Base-by-base conservation (phyloP, 176 grass and related monocot species). In the Zoysia japonica region DNA sequence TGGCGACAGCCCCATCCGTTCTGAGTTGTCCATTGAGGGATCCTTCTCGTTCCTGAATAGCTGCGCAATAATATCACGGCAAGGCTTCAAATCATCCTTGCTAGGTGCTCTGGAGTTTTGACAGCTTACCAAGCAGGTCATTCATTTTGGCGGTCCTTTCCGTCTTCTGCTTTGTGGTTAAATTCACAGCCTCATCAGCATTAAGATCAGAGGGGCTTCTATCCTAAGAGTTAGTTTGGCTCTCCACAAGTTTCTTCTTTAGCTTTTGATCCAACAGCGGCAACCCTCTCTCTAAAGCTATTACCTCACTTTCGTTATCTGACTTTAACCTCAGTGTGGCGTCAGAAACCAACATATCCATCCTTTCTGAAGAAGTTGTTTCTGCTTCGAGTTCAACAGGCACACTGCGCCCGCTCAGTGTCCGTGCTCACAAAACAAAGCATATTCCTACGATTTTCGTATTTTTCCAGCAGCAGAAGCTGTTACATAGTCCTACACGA, bases 241-340 rank as follows among this genome's bases (percentile, higher is more conserved):
- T 85, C 51, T 83, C 86, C 4, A 37, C 60, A 61, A 95, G 73
- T 39, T 87, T 82, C 78, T 81, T 86, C 76, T 28, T 28, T 28
- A 99, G 79, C 78, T 99, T 99, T 73, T 93, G 81, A 40, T 82
- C 82, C 52, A 99, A 56, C 40, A 64, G 59, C 77, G 15, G 66
- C 62, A 75, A 93, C 65, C 71, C 90, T 94, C 77, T 88, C 77
- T 40, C 72, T 88, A 48, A 88, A 99, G 62, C 50, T 54, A 86
- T 82, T 28, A 28, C 75, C 41, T 75, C 70, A 42, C 70, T 89
- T 82, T 86, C 76, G 35, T 62, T 42, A 68, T 93, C 83, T 2
- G 88, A 88, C 61, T 93, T 93, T 48, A 95, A 79, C 82, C 86
- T 92, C 68, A 90, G 84, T 74, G 83, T 98, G 69, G 89, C 88